Conservation (phyloP, 768 basidiomycete species). For the Kwoniella newhampshirensis region DNA sequence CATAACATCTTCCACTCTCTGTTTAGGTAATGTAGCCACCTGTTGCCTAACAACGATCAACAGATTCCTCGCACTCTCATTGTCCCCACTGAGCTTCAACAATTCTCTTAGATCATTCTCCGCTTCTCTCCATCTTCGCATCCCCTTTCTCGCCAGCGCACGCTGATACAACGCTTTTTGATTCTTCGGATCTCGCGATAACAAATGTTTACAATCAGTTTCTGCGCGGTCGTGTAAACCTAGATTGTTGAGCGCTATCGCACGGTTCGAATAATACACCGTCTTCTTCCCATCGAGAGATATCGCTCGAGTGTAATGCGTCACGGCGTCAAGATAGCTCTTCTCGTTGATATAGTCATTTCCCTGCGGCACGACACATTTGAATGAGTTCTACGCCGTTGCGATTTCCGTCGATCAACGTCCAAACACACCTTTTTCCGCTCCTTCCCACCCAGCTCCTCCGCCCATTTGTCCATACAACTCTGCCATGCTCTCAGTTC, state of each 20-base stretch:
- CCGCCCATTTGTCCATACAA: constrained; percentile 54
- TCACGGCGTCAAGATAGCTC: constrained; percentile 41
- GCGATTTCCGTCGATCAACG: neutral
- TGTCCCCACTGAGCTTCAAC: constrained; percentile 33
- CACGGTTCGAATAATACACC: constrained; percentile 52
- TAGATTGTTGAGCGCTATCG: constrained; percentile 51
- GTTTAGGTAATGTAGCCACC: constrained; percentile 36
- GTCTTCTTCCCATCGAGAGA: constrained; percentile 53
- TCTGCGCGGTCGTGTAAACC: constrained; percentile 49
- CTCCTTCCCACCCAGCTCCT: constrained; percentile 51
- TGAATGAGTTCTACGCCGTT: neutral
- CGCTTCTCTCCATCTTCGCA: constrained; percentile 48
- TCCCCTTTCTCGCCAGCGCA: constrained; percentile 44
- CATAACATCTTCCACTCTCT: constrained; percentile 32
- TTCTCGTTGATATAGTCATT: constrained; percentile 43
- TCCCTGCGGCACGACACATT: constrained; percentile 23
- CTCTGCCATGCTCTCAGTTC: constrained; percentile 45
- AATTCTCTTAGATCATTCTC: constrained; percentile 44
- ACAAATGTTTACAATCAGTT: constrained; percentile 47
- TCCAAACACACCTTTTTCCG: constrained; percentile 42
- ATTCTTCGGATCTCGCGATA: constrained; percentile 45
- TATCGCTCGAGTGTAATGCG: constrained; percentile 51
- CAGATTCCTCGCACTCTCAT: constrained; percentile 44
- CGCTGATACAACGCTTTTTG: constrained; percentile 52
- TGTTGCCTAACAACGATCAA: constrained; percentile 31